Percentiles rank a stretch among this genome's conserved stretches.
These are phyloP conservation scores for Conticribra weissflogii DNA, from an alignment of 108 stramenopile species.

Conservation along the genomic window DNA sequence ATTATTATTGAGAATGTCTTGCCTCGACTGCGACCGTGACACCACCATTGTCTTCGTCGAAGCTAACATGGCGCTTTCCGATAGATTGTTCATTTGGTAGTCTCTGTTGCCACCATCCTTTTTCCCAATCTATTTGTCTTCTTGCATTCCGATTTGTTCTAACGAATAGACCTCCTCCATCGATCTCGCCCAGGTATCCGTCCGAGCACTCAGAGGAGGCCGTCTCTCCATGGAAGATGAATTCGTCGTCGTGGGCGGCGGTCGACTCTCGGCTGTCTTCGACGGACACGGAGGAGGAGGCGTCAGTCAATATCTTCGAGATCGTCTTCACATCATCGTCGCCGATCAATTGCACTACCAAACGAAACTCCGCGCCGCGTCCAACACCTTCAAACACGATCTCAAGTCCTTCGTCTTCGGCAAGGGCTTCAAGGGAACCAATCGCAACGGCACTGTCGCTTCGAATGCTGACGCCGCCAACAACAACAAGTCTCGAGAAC, in stretches of 20 bases:
- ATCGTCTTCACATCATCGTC: slow-evolving; percentile 65
- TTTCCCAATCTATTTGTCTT: background rate
- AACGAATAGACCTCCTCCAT: too few relatives aligned
- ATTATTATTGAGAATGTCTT: too few relatives aligned
- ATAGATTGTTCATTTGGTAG: too few relatives aligned
- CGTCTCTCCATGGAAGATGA: slow-evolving; percentile 89
- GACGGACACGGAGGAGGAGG: slow-evolving; percentile 96
- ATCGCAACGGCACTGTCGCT: too few relatives aligned
- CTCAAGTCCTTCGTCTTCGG: slow-evolving; percentile 49
- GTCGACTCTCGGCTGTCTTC: slow-evolving; percentile 88
- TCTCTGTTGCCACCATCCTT: slow-evolving; percentile 5
- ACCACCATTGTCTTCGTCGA: too few relatives aligned
- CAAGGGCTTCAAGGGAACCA: slow-evolving; percentile 32
- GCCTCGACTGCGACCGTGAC: too few relatives aligned
- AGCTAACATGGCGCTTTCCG: too few relatives aligned
- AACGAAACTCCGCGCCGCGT: slow-evolving; percentile 20
- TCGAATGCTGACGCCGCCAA: too few relatives aligned
- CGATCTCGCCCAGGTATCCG: slow-evolving; percentile 86
- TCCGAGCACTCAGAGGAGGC: slow-evolving; percentile 72
- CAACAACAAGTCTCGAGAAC: too few relatives aligned
- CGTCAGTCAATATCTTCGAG: slow-evolving; percentile 77
- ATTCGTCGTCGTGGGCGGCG: slow-evolving; percentile 65
- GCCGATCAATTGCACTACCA: slow-evolving; percentile 49
- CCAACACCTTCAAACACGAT: slow-evolving; percentile 20
- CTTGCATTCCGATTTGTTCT: too few relatives aligned